phyloP scores from a whole-genome alignment of 331 rosid species.

The Ulmus americana region DNA sequence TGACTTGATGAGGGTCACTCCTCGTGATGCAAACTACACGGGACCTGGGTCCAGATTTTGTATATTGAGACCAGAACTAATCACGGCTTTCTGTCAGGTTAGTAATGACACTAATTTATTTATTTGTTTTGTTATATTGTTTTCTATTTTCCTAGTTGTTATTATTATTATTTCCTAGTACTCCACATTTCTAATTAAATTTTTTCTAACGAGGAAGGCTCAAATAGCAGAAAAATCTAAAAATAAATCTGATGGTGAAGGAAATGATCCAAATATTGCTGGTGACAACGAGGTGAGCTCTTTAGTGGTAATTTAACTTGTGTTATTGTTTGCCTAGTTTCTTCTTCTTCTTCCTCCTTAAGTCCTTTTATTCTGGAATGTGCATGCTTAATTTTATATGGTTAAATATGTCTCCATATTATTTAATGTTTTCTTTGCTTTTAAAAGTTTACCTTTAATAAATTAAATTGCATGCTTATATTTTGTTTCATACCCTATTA shows the following conservation, averaged over 20 bases:
- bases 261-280: constrained; percentile 33
- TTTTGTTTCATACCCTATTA: neutral
- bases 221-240: constrained; percentile 52
- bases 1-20: constrained; percentile 94
- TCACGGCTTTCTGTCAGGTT: constrained; percentile 83
- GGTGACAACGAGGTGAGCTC: constrained; percentile 41
- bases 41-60: constrained; percentile 87
- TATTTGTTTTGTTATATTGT: neutral
- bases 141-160: no score
- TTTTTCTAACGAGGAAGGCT: constrained; percentile 42
- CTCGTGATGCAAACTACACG: constrained; percentile 86
- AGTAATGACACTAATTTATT: constrained; percentile 8
- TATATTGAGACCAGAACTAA: constrained; percentile 81
- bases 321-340: constrained; percentile 3
- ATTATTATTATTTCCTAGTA: neutral
- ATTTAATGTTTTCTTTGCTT: neutral
- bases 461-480: neutral
- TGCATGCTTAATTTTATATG: neutral
- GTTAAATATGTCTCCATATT: neutral
- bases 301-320: constrained; percentile 14
- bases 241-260: constrained; percentile 40
- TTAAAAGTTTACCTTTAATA: neutral
- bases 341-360: neutral
- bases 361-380: neutral
- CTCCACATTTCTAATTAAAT: constrained; percentile 23